Conservation (phyloP, 768 basidiomycete genomes). For the Hemileccinum rubropunctum region DNA sequence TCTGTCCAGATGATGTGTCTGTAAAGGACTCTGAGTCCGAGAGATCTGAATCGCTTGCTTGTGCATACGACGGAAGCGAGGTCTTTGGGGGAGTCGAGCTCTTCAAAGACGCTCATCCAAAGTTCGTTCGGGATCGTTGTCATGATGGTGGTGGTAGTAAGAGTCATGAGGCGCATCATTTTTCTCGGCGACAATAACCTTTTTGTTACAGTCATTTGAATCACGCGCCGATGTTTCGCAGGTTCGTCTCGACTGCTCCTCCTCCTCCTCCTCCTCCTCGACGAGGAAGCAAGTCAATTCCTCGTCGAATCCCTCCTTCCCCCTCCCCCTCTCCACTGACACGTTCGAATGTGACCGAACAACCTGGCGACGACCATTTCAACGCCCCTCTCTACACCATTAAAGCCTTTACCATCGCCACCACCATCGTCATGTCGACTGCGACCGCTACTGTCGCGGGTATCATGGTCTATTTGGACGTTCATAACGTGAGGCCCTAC, state of each 20-base stretch:
- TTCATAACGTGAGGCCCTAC: slow-evolving; percentile 44
- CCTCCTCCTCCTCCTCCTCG: neutral
- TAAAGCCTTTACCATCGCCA: slow-evolving; percentile 68
- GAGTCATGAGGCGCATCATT: neutral
- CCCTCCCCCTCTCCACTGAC: neutral
- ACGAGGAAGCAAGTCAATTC: neutral
- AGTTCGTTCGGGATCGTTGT: slow-evolving; percentile 35
- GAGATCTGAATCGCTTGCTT: slow-evolving; percentile 30
- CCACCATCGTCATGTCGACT: slow-evolving; percentile 50
- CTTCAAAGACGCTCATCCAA: slow-evolving; percentile 39
- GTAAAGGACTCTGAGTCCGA: slow-evolving; percentile 32
- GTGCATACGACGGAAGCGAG: slow-evolving; percentile 32
- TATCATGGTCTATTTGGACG: slow-evolving; percentile 51
- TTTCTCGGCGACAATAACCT: too few species aligned
- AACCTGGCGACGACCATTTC: slow-evolving; percentile 27
- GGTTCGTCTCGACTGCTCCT: neutral
- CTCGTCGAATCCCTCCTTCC: neutral
- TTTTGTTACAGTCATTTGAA: neutral
- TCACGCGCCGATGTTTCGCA: neutral
- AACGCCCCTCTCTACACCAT: slow-evolving; percentile 53
- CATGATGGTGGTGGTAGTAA: slow-evolving; percentile 8
- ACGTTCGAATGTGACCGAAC: too few species aligned
- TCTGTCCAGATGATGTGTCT: slow-evolving; percentile 33
- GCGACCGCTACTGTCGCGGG: slow-evolving; percentile 45
- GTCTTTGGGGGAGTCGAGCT: slow-evolving; percentile 29